These are phyloP conservation scores for Botrytis paeoniae DNA, from an alignment of 2,329 filamentous ascomycete species.

Conservation along the genomic window DNA sequence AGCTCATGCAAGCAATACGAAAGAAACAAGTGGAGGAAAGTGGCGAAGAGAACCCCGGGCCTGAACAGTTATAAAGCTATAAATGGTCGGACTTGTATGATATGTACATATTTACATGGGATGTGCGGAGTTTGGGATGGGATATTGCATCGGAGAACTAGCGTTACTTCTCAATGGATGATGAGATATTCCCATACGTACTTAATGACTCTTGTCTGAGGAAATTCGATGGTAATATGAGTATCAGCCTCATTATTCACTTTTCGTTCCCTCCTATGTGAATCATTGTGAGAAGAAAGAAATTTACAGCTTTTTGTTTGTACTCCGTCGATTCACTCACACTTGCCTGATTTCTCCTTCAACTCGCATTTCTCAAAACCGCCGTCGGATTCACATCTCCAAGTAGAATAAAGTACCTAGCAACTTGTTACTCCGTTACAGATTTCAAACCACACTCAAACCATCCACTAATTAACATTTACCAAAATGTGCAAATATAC, in stretches of 20 bases:
- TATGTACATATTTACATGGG: constrained; percentile 16
- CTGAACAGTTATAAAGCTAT: constrained; percentile 15
- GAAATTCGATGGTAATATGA: not conserved
- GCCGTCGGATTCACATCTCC: not conserved
- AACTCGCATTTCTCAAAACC: not conserved
- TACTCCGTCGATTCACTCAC: not conserved
- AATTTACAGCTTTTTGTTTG: not conserved
- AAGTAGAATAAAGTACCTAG: not conserved
- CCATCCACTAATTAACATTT: not conserved
- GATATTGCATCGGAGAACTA: constrained; percentile 5
- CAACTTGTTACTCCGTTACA: not conserved
- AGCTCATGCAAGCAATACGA: constrained; percentile 81
- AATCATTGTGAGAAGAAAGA: not conserved
- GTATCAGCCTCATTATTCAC: not conserved
- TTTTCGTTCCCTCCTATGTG: not conserved
- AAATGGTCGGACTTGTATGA: not conserved
- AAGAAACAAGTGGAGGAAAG: constrained; percentile 35
- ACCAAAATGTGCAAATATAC: constrained; percentile 13
- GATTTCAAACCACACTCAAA: not conserved
- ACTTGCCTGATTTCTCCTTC: not conserved
- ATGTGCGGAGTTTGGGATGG: not conserved
- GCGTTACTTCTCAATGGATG: constrained; percentile 15
- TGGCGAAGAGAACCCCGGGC: not conserved
- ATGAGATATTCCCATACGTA: constrained; percentile 1
- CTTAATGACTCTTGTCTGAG: not conserved